Conservation (phyloP, 23 red algal species). For the Gracilaria vermiculophylla region DNA sequence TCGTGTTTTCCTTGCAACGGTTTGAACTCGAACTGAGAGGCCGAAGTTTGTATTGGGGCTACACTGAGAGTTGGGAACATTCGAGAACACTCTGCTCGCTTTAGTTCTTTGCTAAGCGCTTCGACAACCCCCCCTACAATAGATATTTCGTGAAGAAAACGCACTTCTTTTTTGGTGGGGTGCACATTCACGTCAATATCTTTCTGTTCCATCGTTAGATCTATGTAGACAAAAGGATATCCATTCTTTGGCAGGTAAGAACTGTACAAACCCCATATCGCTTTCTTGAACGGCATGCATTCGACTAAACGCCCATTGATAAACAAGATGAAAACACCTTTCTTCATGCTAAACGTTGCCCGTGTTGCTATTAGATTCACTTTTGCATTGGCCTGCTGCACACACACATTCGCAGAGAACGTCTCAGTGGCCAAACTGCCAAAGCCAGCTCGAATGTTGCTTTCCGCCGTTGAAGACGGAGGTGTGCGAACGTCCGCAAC, state of each 20-base stretch:
- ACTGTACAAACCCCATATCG: constrained; percentile 67
- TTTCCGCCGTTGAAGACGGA: constrained; percentile 23
- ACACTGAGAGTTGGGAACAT: constrained; percentile 48
- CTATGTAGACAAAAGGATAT: constrained; percentile 81
- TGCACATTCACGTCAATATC: constrained; percentile 90
- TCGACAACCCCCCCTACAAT: constrained; percentile 44
- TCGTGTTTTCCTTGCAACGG: neutral
- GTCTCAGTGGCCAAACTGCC: constrained; percentile 71
- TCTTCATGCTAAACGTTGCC: constrained; percentile 66
- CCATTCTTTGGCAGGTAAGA: constrained; percentile 65
- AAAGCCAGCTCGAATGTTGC: constrained; percentile 78
- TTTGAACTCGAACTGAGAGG: neutral
- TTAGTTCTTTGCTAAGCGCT: constrained; percentile 32
- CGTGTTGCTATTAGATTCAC: constrained; percentile 44
- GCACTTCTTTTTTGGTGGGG: constrained; percentile 94
- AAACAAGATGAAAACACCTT: constrained; percentile 74
- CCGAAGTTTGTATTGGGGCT: neutral
- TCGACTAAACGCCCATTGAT: constrained; percentile 95
- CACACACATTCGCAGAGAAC: constrained; percentile 25
- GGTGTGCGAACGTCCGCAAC: constrained; percentile 56
- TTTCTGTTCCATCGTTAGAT: constrained; percentile 66
- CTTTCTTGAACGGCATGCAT: constrained; percentile 70
- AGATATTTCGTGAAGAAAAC: constrained; percentile 71
- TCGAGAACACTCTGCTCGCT: constrained; percentile 52
- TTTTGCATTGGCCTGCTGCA: constrained; percentile 19